These are phyloP conservation scores for Quercus dentata DNA, from an alignment of 306 rosid species.

Conservation along the genomic window DNA sequence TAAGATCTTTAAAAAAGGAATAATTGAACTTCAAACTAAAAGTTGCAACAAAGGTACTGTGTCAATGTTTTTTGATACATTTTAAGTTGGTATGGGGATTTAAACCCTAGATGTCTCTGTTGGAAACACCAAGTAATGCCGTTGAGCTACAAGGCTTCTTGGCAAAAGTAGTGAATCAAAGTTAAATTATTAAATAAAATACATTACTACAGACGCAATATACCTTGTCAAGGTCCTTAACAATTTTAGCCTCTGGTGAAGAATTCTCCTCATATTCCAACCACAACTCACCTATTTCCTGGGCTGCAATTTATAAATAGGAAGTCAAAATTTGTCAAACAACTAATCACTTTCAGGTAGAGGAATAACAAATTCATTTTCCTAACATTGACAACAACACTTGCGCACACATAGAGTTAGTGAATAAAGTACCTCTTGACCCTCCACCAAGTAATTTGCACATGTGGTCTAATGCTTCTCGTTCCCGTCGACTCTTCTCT, in stretches of 20 bases:
- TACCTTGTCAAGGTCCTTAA: constrained; percentile 92
- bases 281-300: constrained; percentile 82
- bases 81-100: no score
- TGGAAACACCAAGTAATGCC: no score
- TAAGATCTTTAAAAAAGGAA: not conserved
- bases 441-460: constrained; percentile 95
- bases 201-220: not conserved
- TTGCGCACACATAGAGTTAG: not conserved
- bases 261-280: constrained; percentile 75
- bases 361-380: not conserved
- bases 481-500: constrained; percentile 72
- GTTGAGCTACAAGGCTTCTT: no score
- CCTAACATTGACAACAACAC: not conserved
- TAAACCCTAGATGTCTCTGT: no score
- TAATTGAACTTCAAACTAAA: not conserved
- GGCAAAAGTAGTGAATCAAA: not conserved
- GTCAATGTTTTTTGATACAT: no score
- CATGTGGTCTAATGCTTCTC: constrained; percentile 78
- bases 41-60: constrained; percentile 1
- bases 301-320: constrained; percentile 42
- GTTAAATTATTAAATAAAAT: constrained; percentile 12
- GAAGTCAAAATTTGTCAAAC: constrained; percentile 14
- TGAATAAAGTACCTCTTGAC: constrained; percentile 49
- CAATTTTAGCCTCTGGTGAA: constrained; percentile 85
- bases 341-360: constrained; percentile 7